Evolutionary conservation across 148 eudicot genomes (phyloP), one percentile per base, ranked within the genome.

Genomic region (Talinum fruticosum): DNA sequence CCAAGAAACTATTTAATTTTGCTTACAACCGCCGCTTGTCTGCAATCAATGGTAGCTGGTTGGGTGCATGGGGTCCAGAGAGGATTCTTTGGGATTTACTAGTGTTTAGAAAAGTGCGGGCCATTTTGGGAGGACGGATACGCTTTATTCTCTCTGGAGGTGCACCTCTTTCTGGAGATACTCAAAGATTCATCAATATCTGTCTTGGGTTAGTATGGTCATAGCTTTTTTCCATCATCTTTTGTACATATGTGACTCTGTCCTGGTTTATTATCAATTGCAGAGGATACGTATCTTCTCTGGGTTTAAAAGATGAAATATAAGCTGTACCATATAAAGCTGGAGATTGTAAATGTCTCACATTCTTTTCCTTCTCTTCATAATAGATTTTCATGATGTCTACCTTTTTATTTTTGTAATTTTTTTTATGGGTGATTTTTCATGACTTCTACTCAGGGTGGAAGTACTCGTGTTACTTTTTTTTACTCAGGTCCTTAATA

Each of bases 131-230:
- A 62, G 97, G 98, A 34, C 91, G 85, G 66, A 89, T 91, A 30
- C 97, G 96, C 73, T 95, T 87, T 73, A 85, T 95, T 77, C 87
- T 95, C 73, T 92, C 98, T 71, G 98, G 98, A 73, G 98, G 97
- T 19, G 98, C 98, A 82, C 98, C 98, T 59, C 93, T 95, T 79
- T 95, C 98, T 73, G 92, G 89, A 64, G 95, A 91, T 79, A 95
- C 98, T 79, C 98, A 95, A 85, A 88, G 98, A 89, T 95, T 95
- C 75, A 92, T 89, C 83, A 95, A 95, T 77, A 90, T 95, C 61
- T 95, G 98, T 81, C 82, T 95, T 47, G 94, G 98, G 98, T 94
- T 78, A 92, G 97, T 86, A 79, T 72, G 66, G 26, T 51, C 70
- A 35, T 72, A 12, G 29, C 54, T 21, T 54, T 24, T 75, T 69